Percentiles rank a stretch among this genome's conserved stretches.
phyloP scores from a whole-genome alignment of 805 yeast species.

The Teunomyces cretensis region DNA sequence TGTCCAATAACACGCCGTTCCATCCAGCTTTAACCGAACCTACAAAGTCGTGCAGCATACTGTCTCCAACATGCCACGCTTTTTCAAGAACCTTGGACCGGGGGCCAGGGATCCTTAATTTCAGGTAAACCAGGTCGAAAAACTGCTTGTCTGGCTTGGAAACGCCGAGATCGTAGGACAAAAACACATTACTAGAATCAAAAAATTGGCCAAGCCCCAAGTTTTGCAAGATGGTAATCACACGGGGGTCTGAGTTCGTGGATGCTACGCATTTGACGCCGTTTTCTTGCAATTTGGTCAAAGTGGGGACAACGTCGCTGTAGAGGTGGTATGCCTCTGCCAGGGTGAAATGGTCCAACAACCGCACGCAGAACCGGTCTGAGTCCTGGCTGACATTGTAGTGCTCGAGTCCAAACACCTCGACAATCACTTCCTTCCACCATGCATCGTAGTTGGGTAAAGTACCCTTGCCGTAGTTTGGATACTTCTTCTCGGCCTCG shows the following conservation, averaged over 20 bases:
- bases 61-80: constrained; percentile 73
- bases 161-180: constrained; percentile 57
- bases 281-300: constrained; percentile 28
- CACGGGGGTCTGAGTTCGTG: constrained; percentile 64
- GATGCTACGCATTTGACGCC: constrained; percentile 44
- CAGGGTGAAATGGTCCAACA: constrained; percentile 50
- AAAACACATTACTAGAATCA: constrained; percentile 35
- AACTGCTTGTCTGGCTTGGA: constrained; percentile 53
- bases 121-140: constrained; percentile 35
- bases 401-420: constrained; percentile 40
- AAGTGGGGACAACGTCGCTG: constrained; percentile 52
- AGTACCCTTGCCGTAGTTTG: constrained; percentile 55
- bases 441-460: constrained; percentile 39
- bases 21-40: constrained; percentile 59
- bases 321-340: constrained; percentile 52
- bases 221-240: constrained; percentile 44
- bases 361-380: constrained; percentile 40
- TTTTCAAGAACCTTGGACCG: constrained; percentile 17
- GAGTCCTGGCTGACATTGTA: constrained; percentile 20
- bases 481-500: constrained; percentile 39
- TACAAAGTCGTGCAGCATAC: constrained; percentile 50
- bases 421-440: constrained; percentile 57
- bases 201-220: constrained; percentile 47
- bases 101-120: constrained; percentile 3
- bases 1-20: constrained; percentile 57